Evolutionary conservation across 345 rosid species (phyloP).

Genomic region (Orychophragmus violaceus): DNA sequence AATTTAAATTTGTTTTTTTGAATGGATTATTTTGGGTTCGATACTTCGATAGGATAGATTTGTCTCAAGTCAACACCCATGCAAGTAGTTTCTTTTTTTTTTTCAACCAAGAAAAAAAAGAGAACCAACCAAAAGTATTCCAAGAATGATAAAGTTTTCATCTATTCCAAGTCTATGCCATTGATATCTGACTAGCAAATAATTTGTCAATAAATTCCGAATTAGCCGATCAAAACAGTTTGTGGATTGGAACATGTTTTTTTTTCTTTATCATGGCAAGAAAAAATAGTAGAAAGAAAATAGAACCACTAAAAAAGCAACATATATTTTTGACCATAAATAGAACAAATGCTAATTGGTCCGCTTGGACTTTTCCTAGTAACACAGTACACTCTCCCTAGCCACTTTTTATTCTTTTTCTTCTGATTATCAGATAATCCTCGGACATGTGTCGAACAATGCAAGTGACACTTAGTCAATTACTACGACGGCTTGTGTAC

Average conservation of each 20-base stretch:
- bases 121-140: no score
- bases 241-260: neutral
- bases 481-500: neutral
- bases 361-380: conserved; percentile 5
- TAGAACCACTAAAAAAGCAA: neutral
- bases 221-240: neutral
- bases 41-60: no score
- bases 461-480: neutral
- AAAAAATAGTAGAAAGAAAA: neutral
- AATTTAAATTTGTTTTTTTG: no score
- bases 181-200: neutral
- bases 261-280: neutral
- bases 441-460: neutral
- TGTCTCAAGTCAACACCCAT: no score
- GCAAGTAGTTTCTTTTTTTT: no score
- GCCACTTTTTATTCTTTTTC: neutral
- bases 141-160: no score
- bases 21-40: no score
- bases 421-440: neutral
- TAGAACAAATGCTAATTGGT: neutral
- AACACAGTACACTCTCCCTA: neutral
- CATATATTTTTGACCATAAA: neutral
- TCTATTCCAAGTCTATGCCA: neutral
- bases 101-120: no score
- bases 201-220: neutral